Conservation (phyloP, 208 protist genomes). For the Trypanosoma cruzi region DNA sequence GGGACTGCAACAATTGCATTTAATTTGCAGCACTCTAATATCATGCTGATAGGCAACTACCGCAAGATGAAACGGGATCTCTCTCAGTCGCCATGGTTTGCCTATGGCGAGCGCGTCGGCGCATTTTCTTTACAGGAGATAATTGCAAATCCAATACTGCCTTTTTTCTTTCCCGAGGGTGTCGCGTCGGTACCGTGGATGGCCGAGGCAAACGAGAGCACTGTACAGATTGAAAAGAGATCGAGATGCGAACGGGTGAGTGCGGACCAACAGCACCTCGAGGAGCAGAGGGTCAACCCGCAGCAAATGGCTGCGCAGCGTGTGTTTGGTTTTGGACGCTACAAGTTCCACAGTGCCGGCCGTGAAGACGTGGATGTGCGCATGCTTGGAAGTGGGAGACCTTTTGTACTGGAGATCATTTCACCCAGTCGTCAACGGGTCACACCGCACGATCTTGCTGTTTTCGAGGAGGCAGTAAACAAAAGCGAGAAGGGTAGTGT, state of each 20-base stretch:
- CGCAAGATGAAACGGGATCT: conserved; percentile 84
- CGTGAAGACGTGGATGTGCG: conserved; percentile 96
- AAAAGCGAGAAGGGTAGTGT: conserved; percentile 62
- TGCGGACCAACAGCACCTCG: conserved; percentile 7
- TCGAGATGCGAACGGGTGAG: conserved; percentile 13
- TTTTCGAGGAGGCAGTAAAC: conserved; percentile 54
- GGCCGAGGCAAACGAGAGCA: conserved; percentile 3
- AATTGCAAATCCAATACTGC: conserved; percentile 76
- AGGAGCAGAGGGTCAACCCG: conserved; percentile 17
- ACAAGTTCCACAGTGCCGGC: conserved; percentile 94
- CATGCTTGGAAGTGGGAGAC: conserved; percentile 94
- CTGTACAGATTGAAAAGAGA: conserved; percentile 20
- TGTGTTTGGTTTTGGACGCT: conserved; percentile 80
- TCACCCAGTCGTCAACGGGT: conserved; percentile 67
- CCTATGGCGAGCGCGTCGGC: conserved; percentile 68
- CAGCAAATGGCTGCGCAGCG: conserved; percentile 31
- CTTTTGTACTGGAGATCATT: conserved; percentile 93
- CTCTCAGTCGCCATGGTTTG: conserved; percentile 91
- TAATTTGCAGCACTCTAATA: conserved; percentile 65
- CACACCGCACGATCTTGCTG: conserved; percentile 45
- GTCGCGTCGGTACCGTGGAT: conserved; percentile 31
- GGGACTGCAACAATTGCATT: conserved; percentile 47
- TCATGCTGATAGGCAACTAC: conserved; percentile 87
- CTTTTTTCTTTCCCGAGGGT: conserved; percentile 82
- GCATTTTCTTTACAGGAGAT: conserved; percentile 86